These are phyloP conservation scores for Stemphylium vesicarium DNA, from an alignment of 2,329 filamentous ascomycete species.

Conservation along the genomic window DNA sequence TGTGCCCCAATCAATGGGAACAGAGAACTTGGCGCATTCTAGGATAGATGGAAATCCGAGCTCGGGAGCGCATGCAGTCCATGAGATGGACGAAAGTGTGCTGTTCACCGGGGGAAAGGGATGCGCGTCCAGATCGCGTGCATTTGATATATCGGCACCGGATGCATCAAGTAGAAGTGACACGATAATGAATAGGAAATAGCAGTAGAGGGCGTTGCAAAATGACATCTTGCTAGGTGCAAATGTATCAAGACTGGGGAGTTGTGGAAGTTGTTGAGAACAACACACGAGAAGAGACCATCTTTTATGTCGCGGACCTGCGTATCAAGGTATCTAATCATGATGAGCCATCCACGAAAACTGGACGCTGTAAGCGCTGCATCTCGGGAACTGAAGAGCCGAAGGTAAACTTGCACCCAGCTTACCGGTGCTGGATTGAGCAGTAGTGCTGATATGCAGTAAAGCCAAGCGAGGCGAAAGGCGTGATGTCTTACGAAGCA, in stretches of 20 bases:
- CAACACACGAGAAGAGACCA: neutral
- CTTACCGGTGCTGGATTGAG: neutral
- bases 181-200: neutral
- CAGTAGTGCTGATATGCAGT: constrained; percentile 2
- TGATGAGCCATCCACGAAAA: neutral
- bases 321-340: neutral
- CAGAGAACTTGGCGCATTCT: constrained; percentile 29
- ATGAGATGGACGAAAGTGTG: neutral
- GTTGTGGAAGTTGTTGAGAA: too few relatives aligned
- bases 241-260: too few relatives aligned
- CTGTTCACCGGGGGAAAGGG: constrained; percentile 3
- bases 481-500: neutral
- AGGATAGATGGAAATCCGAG: constrained; percentile 9
- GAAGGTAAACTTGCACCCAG: neutral
- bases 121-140: neutral
- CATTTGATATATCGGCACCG: neutral
- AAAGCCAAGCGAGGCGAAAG: neutral
- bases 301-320: neutral
- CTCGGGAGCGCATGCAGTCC: constrained; percentile 5
- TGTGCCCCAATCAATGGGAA: constrained; percentile 43
- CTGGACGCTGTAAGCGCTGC: neutral
- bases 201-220: too few relatives aligned
- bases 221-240: too few relatives aligned
- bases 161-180: neutral
- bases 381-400: neutral